phyloP scores from a whole-genome alignment of 257 asterid genomes.

The Solanum ossicruentum region DNA sequence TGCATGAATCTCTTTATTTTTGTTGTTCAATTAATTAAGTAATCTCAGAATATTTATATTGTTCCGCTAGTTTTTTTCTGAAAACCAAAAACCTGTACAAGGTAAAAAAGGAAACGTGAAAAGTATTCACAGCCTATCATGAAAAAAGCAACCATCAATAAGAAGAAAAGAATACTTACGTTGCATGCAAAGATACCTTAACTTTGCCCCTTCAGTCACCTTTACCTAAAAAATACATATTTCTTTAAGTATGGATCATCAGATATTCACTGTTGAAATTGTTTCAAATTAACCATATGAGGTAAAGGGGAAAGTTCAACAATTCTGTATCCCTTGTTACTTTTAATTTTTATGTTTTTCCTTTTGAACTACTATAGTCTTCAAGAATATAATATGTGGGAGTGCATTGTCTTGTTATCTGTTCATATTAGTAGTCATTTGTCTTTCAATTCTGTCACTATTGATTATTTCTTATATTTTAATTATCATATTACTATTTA shows the following conservation, averaged over 20 bases:
- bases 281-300: conserved; percentile 23
- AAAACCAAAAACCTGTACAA: background rate
- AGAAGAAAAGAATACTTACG: conserved; percentile 42
- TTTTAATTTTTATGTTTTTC: too few relatives aligned
- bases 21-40: too few relatives aligned
- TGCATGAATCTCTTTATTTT: too few relatives aligned
- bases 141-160: background rate
- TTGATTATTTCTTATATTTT: background rate
- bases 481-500: background rate
- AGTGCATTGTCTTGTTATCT: background rate
- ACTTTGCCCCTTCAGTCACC: conserved; percentile 13
- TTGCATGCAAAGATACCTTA: conserved; percentile 45
- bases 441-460: background rate
- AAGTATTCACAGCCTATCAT: background rate
- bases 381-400: background rate
- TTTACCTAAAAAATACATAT: conserved; percentile 1
- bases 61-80: background rate
- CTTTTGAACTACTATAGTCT: background rate
- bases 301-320: conserved; percentile 17
- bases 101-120: background rate
- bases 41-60: too few relatives aligned
- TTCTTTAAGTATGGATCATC: conserved; percentile 9
- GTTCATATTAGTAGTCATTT: background rate
- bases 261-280: background rate
- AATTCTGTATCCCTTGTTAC: background rate